A percentile compares a stretch with the other conserved stretches of the same genome.
Evolutionary conservation across 345 rosid genomes (phyloP).

Genomic region (Euphorbia tirucalli): DNA sequence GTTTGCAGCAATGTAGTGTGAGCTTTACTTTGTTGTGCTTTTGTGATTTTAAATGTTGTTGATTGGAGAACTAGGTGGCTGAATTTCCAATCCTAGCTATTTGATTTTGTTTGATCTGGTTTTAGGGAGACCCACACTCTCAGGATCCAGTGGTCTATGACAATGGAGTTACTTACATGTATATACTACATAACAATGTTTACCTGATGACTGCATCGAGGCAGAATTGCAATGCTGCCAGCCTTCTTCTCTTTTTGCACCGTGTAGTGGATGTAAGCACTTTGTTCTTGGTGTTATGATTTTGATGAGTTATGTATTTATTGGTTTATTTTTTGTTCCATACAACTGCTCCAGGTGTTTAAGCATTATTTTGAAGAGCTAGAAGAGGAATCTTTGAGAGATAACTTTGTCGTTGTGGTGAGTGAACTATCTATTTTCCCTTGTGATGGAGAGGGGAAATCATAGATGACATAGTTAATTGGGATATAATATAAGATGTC

Average conservation of each 20-base stretch:
- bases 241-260: slow-evolving; percentile 83
- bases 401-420: slow-evolving; percentile 99
- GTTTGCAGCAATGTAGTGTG: no score
- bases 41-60: background rate
- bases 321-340: background rate
- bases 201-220: slow-evolving; percentile 86
- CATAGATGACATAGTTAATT: background rate
- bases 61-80: background rate
- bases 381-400: slow-evolving; percentile 95
- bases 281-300: no score
- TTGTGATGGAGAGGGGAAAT: background rate
- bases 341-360: slow-evolving; percentile 50
- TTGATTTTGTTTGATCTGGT: slow-evolving; percentile 7
- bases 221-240: slow-evolving; percentile 97
- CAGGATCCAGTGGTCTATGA: slow-evolving; percentile 96
- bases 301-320: no score
- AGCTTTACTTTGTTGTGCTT: no score
- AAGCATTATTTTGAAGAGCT: slow-evolving; percentile 96
- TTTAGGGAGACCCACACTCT: slow-evolving; percentile 92
- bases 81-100: background rate
- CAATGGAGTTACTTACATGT: slow-evolving; percentile 90
- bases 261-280: slow-evolving; percentile 83
- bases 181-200: slow-evolving; percentile 85
- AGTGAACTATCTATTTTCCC: slow-evolving; percentile 20
- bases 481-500: slow-evolving; percentile 7